These are phyloP conservation scores for Daldinia decipiens DNA, from an alignment of 495 filamentous ascomycete species.

Conservation along the genomic window DNA sequence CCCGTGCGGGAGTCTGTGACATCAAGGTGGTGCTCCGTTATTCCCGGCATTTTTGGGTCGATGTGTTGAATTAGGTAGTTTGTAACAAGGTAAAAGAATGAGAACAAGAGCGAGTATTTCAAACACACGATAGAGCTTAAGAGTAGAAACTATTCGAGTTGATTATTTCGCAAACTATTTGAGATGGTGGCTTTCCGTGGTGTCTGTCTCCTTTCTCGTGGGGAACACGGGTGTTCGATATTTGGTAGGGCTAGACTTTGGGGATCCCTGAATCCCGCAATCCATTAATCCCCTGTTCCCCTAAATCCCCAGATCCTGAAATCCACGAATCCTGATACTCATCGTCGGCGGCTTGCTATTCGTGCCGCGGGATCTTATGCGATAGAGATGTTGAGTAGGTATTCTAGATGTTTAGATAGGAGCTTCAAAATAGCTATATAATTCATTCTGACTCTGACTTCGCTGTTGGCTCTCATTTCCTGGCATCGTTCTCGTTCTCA, in stretches of 20 bases:
- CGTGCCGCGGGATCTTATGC: not conserved
- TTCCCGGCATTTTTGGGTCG: not conserved
- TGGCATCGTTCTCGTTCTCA: slow-evolving; percentile 16
- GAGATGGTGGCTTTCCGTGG: slow-evolving; percentile 13
- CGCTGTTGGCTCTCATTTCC: slow-evolving; percentile 2
- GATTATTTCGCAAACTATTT: slow-evolving; percentile 30
- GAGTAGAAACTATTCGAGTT: not conserved
- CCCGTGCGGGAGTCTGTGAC: slow-evolving; percentile 46
- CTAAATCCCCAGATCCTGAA: slow-evolving; percentile 37
- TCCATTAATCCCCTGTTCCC: slow-evolving; percentile 42
- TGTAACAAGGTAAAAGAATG: not conserved
- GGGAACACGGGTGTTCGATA: slow-evolving; percentile 15
- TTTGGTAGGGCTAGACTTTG: slow-evolving; percentile 12
- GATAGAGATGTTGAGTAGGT: not conserved
- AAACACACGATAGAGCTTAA: slow-evolving; percentile 21
- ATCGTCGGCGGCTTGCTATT: slow-evolving; percentile 18
- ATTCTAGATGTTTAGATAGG: slow-evolving; percentile 2
- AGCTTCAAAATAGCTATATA: slow-evolving; percentile 34
- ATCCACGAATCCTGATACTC: slow-evolving; percentile 38
- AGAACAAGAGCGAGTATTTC: not conserved
- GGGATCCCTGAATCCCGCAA: slow-evolving; percentile 43
- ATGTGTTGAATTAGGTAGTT: not conserved
- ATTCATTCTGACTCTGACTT: slow-evolving; percentile 20
- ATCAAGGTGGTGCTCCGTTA: slow-evolving; percentile 42
- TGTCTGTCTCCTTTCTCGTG: not conserved